These are phyloP conservation scores for Musa balbisiana DNA, from an alignment of 202 grass and related monocot species.

Conservation along the genomic window DNA sequence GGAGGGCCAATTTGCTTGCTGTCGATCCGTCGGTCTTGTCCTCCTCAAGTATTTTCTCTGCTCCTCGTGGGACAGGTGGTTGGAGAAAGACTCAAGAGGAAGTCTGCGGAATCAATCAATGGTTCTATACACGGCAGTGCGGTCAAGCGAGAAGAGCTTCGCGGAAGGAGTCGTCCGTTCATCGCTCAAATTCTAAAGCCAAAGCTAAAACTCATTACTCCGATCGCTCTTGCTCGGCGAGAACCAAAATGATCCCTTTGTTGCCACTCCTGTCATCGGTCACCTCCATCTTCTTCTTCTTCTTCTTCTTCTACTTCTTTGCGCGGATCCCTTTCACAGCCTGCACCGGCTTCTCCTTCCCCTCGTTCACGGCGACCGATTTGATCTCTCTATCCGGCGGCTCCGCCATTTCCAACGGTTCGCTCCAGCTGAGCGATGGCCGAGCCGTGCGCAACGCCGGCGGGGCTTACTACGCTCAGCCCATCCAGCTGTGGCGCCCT, in stretches of 20 bases:
- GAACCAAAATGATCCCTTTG: neutral
- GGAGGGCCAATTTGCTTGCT: no score
- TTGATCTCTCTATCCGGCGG: neutral
- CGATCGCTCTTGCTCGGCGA: no score
- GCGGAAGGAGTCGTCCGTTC: no score
- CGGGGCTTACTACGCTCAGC: neutral
- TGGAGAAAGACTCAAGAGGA: no score
- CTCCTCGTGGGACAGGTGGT: no score
- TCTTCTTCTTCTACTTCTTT: neutral
- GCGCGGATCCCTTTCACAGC: neutral
- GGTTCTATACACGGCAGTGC: no score
- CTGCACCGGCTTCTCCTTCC: neutral
- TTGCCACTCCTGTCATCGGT: neutral
- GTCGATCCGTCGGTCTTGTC: no score
- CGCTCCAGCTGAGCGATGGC: neutral
- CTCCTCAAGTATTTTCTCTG: no score
- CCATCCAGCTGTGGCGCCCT: neutral
- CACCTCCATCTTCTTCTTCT: neutral
- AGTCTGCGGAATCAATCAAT: no score
- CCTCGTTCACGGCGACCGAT: neutral
- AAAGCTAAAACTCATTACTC: no score
- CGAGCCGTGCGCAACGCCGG: neutral
- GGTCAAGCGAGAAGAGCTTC: no score
- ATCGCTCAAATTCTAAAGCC: no score
- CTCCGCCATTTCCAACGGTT: neutral